Evolutionary conservation across 805 yeast genomes (phyloP).

Genomic region (Hermanozyma aechmeae): DNA sequence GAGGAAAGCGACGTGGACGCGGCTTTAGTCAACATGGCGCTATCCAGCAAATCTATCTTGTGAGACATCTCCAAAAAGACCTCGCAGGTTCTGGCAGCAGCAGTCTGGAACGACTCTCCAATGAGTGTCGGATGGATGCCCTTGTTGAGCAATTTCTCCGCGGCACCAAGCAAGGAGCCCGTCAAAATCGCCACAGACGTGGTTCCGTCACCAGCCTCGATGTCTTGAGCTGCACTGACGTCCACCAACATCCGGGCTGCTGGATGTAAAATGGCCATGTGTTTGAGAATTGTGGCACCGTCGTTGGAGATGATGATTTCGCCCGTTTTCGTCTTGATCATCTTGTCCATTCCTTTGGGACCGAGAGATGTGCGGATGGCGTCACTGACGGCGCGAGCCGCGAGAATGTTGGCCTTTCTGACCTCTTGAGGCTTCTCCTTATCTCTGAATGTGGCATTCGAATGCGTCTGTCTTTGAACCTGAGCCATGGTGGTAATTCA

Average conservation of each 20-base stretch:
- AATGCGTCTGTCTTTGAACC: conserved; percentile 26
- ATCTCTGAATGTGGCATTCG: conserved; percentile 85
- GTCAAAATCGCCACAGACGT: conserved; percentile 94
- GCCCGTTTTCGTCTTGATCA: conserved; percentile 91
- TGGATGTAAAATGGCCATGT: conserved; percentile 98
- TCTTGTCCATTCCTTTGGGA: conserved; percentile 99
- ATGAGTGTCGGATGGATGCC: conserved; percentile 95
- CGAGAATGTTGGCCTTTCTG: conserved; percentile 77
- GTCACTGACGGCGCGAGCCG: conserved; percentile 92
- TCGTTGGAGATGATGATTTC: conserved; percentile 93
- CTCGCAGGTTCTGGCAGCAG: conserved; percentile 76
- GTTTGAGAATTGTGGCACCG: conserved; percentile 93
- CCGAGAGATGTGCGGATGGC: conserved; percentile 94
- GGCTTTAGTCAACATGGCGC: conserved; percentile 79
- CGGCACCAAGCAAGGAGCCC: conserved; percentile 91
- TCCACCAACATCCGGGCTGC: conserved; percentile 97
- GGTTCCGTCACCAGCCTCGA: conserved; percentile 99
- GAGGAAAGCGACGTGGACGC: conserved; percentile 92
- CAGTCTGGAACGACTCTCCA: conserved; percentile 87
- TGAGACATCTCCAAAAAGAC: conserved; percentile 78
- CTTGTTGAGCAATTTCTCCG: conserved; percentile 78
- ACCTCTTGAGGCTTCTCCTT: conserved; percentile 95
- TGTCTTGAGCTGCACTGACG: conserved; percentile 94
- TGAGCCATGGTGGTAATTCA: conserved; percentile 9
- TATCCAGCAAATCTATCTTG: conserved; percentile 68